A percentile compares a stretch with the other conserved stretches of the same genome.
phyloP scores from a whole-genome alignment of 345 rosid species.

The Moricandia arvensis region DNA sequence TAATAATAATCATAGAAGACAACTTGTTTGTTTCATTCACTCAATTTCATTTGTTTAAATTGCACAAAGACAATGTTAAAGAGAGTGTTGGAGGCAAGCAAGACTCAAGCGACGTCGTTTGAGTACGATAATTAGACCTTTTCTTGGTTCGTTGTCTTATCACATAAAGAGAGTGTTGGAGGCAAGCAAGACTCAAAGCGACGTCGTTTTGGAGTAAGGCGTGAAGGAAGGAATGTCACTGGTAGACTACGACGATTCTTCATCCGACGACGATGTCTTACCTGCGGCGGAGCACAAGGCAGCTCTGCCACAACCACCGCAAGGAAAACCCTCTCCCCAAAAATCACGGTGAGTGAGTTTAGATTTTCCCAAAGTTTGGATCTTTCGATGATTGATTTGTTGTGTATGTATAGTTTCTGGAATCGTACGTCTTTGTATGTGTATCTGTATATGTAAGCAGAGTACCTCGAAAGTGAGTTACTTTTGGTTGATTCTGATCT shows the following conservation, averaged over 20 bases:
- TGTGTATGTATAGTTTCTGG: neutral
- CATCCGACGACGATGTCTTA: conserved; percentile 32
- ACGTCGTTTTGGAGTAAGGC: neutral
- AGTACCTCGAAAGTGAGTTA: neutral
- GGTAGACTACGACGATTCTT: conserved; percentile 35
- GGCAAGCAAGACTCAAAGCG: neutral
- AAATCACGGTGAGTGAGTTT: neutral
- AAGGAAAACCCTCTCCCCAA: neutral
- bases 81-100: no score
- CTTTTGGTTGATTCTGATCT: conserved; percentile 3
- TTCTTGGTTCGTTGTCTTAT: neutral
- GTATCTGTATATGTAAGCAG: no score
- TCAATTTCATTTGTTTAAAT: no score
- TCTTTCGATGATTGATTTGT: neutral
- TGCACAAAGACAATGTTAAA: no score
- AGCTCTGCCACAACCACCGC: neutral
- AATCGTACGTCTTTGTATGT: neutral
- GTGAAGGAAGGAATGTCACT: neutral
- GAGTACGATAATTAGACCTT: no score
- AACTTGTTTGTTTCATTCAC: conserved; percentile 43
- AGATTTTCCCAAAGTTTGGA: neutral
- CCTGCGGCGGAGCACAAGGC: neutral
- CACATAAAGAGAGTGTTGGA: neutral
- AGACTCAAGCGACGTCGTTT: no score
- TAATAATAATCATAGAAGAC: conserved; percentile 50